These are phyloP conservation scores for Eustoma russellianum DNA, from an alignment of 257 asterid species.

Conservation along the genomic window DNA sequence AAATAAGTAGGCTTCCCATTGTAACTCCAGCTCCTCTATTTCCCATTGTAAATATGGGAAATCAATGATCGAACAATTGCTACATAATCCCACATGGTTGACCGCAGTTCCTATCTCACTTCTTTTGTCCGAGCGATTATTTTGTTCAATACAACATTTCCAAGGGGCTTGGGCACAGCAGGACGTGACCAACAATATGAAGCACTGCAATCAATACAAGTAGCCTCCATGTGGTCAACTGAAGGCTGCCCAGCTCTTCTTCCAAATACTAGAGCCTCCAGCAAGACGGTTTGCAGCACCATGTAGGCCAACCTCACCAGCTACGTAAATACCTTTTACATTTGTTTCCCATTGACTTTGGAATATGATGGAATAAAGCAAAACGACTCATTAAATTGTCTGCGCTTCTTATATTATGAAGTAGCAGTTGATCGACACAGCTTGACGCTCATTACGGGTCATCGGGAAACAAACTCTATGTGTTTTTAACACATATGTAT, in stretches of 20 bases:
- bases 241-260: slow-evolving; percentile 88
- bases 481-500: too few relatives aligned
- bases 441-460: too few relatives aligned
- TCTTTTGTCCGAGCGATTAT: slow-evolving; percentile 45
- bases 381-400: too few relatives aligned
- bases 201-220: slow-evolving; percentile 26
- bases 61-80: slow-evolving; percentile 78
- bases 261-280: slow-evolving; percentile 93
- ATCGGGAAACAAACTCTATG: too few relatives aligned
- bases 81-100: slow-evolving; percentile 82
- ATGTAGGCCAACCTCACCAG: slow-evolving; percentile 95
- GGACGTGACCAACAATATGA: slow-evolving; percentile 62
- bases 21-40: slow-evolving; percentile 69
- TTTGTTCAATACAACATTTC: slow-evolving; percentile 20
- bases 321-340: slow-evolving; percentile 72
- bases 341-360: slow-evolving; percentile 80
- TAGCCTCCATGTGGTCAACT: slow-evolving; percentile 43
- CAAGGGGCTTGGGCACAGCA: slow-evolving; percentile 42
- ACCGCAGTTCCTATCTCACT: slow-evolving; percentile 62
- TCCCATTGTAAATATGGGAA: slow-evolving; percentile 60
- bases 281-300: slow-evolving; percentile 98
- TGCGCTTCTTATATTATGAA: too few relatives aligned
- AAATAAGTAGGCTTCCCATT: slow-evolving; percentile 81
- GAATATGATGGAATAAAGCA: too few relatives aligned
- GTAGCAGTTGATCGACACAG: too few relatives aligned